phyloP scores from a whole-genome alignment of 2,329 filamentous ascomycete species.

The Cercospora janseana region DNA sequence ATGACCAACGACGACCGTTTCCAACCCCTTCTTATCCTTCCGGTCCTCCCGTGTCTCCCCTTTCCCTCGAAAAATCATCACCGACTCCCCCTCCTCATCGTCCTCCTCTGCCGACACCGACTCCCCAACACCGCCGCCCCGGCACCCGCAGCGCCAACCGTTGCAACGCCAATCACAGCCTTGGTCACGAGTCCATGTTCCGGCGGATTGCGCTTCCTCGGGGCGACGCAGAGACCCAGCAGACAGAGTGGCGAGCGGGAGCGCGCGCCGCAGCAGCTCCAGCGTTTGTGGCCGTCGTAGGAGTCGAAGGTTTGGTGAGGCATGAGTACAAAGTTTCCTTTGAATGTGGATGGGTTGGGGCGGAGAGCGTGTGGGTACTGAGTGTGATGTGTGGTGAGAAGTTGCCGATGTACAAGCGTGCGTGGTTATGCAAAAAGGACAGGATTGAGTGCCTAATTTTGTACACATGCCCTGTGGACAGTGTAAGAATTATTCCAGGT shows the following conservation, averaged over 20 bases:
- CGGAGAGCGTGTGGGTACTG: background rate
- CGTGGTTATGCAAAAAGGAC: too few species aligned
- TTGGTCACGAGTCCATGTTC: background rate
- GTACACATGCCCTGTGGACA: too few species aligned
- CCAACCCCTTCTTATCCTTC: background rate
- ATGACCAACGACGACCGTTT: too few species aligned
- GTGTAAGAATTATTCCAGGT: too few species aligned
- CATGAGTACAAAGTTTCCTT: too few species aligned
- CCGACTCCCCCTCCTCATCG: background rate
- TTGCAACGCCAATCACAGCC: background rate
- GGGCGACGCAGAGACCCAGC: background rate
- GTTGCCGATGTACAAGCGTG: too few species aligned
- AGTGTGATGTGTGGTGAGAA: too few species aligned
- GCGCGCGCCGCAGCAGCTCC: constrained; percentile 3
- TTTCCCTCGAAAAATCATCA: background rate
- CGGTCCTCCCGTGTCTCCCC: too few species aligned
- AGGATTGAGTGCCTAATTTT: too few species aligned
- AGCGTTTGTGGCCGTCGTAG: constrained; percentile 7
- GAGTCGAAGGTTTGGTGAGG: background rate
- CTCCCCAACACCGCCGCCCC: background rate
- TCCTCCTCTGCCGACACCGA: background rate
- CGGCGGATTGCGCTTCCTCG: background rate
- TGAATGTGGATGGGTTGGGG: too few species aligned
- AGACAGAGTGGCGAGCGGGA: constrained; percentile 5
- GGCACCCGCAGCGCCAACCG: background rate